Evolutionary conservation across 305 asterid genomes (phyloP), one percentile per base, ranked within the genome.

Genomic region (Fraxinus xanthoxyloides): DNA sequence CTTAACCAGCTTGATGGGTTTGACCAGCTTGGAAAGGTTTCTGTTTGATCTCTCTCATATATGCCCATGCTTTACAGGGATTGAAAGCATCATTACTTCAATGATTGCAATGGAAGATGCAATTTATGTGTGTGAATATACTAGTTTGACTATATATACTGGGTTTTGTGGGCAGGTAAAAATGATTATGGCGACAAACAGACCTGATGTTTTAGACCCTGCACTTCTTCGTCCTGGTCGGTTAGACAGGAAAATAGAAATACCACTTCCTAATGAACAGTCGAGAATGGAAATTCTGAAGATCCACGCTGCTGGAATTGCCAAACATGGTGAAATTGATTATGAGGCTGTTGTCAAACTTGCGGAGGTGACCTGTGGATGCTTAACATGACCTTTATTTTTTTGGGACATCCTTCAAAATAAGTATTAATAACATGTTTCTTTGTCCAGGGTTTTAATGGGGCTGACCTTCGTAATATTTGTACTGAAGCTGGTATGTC

Each of bases 151-250:
- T 78, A 48, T 15, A 54, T n/a, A 38, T 79, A 36, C 35, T 73
- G 51, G 72, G 74, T 82, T 10, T 56, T 77, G 30, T 28, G 5
- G 86, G 80, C 91, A 93, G 98, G 97, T 94, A 30, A 94, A 94
- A 90, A 92, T 94, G 95, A 91, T 94, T 51, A 92, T 94, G 97
- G 98, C 97, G 10, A 93, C 98, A 23, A 94, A 94, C 83, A 88
- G 97, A 80, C 97, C 98, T 2, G 98, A 94, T 88, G 97, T 93
- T 72, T 89, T 93, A 83, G 98, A 94, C 84, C 98, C 98, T 7
- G 98, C 98, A 30, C 97, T 94, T 85, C 97, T 94, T 84, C 97
- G 98, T 77, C 98, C 98, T 35, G 98, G 98, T 56, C 92, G 98
- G n/a, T 85, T 94, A 84, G 97, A 94, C 85, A 89, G 98, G 89